These are phyloP conservation scores for Aurinia saxatilis DNA, from an alignment of 345 rosid species.

Conservation along the genomic window DNA sequence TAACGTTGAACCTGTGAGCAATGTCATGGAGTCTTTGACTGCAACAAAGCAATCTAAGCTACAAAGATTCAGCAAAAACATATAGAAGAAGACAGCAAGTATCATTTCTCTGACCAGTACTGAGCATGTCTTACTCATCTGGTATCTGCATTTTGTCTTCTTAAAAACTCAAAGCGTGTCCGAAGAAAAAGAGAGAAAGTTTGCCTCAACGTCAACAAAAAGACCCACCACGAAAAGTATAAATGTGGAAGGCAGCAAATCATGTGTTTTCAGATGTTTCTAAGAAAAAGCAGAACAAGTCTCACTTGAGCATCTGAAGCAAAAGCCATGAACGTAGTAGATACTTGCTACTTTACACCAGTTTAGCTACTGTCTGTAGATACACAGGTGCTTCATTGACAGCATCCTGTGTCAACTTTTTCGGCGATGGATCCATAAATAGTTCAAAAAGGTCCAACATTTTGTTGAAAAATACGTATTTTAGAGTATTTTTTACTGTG, in stretches of 20 bases:
- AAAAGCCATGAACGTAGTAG: conserved; percentile 6
- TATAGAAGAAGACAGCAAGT: no score
- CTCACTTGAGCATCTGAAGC: conserved; percentile 16
- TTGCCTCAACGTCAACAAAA: no score
- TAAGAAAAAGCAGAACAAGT: neutral
- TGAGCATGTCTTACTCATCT: no score
- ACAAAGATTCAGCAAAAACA: no score
- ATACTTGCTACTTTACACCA: conserved; percentile 1
- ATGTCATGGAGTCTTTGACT: no score
- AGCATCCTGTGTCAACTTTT: neutral
- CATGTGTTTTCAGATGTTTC: conserved; percentile 17
- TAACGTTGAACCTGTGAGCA: no score
- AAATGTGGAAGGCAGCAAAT: conserved; percentile 24
- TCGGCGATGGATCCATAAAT: neutral
- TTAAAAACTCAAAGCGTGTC: no score
- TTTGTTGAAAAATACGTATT: neutral
- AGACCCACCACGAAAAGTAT: no score
- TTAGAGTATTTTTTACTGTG: neutral
- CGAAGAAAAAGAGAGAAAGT: no score
- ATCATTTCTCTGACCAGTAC: no score
- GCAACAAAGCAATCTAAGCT: no score
- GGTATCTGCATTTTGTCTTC: no score
- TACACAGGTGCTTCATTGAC: neutral
- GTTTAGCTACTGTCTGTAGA: conserved; percentile 9
- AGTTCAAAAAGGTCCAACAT: neutral